phyloP scores from a whole-genome alignment of 345 rosid genomes.

The Arabis hirsuta region DNA sequence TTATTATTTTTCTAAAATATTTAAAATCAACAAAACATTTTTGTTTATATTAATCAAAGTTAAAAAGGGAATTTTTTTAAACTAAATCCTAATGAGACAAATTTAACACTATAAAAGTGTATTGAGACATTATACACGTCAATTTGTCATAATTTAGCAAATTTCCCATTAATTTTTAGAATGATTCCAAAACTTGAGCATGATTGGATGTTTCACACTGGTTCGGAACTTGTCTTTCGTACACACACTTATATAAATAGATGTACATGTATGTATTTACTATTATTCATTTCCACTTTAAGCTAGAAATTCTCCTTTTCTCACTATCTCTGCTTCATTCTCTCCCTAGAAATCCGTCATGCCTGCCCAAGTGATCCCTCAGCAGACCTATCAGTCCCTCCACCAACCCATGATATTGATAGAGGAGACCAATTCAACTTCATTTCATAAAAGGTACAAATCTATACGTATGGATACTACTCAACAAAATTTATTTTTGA shows the following conservation, averaged over 20 bases:
- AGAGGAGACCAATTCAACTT: slow-evolving; percentile 44
- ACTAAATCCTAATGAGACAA: no score
- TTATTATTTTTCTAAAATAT: no score
- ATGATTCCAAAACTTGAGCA: slow-evolving; percentile 38
- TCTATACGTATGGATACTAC: neutral
- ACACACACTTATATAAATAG: slow-evolving; percentile 32
- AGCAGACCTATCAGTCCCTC: slow-evolving; percentile 52
- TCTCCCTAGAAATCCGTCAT: slow-evolving; percentile 36
- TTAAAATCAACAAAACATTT: no score
- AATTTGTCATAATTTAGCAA: no score
- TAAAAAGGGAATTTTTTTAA: no score
- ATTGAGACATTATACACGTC: no score
- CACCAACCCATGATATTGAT: slow-evolving; percentile 48
- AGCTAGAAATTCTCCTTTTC: slow-evolving; percentile 8
- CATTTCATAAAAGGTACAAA: slow-evolving; percentile 59
- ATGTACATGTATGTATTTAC: neutral
- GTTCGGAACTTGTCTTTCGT: slow-evolving; percentile 13
- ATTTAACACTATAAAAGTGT: no score
- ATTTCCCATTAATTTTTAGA: slow-evolving; percentile 21
- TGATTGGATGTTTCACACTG: slow-evolving; percentile 39
- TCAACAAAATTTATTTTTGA: no score
- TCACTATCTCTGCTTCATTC: neutral
- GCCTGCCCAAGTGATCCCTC: slow-evolving; percentile 62
- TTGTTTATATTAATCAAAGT: no score
- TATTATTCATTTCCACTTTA: slow-evolving; percentile 17